These are phyloP conservation scores for Yarrowia divulgata DNA, from an alignment of 805 yeast genomes.

Conservation along the genomic window DNA sequence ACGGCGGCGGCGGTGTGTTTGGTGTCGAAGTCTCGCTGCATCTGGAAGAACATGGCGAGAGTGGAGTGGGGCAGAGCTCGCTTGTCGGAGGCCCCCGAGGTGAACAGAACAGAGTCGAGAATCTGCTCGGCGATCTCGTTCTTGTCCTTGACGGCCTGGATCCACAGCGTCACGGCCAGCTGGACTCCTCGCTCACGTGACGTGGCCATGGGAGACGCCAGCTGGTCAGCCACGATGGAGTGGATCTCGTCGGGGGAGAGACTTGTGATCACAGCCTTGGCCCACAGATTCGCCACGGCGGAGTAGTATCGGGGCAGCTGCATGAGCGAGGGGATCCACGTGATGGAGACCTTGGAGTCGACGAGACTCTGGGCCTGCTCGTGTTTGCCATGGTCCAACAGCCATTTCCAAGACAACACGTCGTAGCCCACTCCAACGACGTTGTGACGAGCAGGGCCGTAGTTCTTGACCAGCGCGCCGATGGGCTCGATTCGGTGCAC, in stretches of 20 bases:
- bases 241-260: not conserved
- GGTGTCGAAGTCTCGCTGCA: constrained; percentile 9
- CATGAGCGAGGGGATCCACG: constrained; percentile 33
- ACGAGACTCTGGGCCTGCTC: constrained; percentile 30
- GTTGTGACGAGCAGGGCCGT: constrained; percentile 14
- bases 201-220: constrained; percentile 8
- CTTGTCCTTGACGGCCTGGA: constrained; percentile 18
- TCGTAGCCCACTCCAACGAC: constrained; percentile 28
- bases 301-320: constrained; percentile 26
- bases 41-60: constrained; percentile 25
- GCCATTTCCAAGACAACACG: constrained; percentile 29
- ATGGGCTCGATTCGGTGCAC: constrained; percentile 37
- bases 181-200: constrained; percentile 17
- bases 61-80: not conserved
- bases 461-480: constrained; percentile 19
- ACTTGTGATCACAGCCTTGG: not conserved
- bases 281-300: constrained; percentile 19
- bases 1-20: not conserved
- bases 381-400: constrained; percentile 34
- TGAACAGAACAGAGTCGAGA: not conserved
- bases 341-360: not conserved
- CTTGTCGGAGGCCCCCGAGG: not conserved
- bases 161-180: constrained; percentile 21
- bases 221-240: not conserved
- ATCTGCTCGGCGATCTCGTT: constrained; percentile 5